Evolutionary conservation across 345 rosid genomes (phyloP), one percentile per base, ranked within the genome.

Genomic region (Heritiera littoralis): DNA sequence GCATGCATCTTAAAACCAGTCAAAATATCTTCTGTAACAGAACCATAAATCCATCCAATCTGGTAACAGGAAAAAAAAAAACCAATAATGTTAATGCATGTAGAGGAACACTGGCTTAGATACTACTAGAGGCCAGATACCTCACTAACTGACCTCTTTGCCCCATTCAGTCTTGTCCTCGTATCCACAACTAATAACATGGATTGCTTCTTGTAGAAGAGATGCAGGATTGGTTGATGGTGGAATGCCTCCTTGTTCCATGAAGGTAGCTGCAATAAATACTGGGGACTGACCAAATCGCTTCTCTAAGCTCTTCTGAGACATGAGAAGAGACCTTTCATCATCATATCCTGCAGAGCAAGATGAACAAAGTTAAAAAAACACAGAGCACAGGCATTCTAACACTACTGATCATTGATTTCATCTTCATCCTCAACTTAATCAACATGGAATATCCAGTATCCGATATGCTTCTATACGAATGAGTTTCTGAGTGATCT

Each of bases 151-250:
- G 9, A 91, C 99, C 99, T 97, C 99, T 86, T 97, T 97, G 74
- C 99, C 99, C 99, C 99, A 97, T 78, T 97, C 99, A 52, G 95
- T 90, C 90, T 97, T 97, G 90, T 94, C 99, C 83, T 97, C 99
- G 8, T 97, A 97, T 80, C 99, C 99, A 82, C 98, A 97, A 84
- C 99, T 97, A 59, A 97, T 94, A 76, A 97, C 99, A 84, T 97
- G 99, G 79, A 97, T 97, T 75, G 99, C 98, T 85, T 97, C 99
- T 85, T 94, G 93, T 28, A 97, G 80, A 81, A 97, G 98, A 72
- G 94, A 85, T 45, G 99, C 98, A 18, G 98, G 98, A 86, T 97
- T 97, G 32, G 98, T 94, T 23, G 98, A 81, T 15, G 98, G 95
- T 4, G 99, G 99, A 81, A 94, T 89, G 79, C 99, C 99, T 49